Evolutionary conservation across 495 filamentous ascomycete species (phyloP).

Genomic region (Penicilliopsis zonata): DNA sequence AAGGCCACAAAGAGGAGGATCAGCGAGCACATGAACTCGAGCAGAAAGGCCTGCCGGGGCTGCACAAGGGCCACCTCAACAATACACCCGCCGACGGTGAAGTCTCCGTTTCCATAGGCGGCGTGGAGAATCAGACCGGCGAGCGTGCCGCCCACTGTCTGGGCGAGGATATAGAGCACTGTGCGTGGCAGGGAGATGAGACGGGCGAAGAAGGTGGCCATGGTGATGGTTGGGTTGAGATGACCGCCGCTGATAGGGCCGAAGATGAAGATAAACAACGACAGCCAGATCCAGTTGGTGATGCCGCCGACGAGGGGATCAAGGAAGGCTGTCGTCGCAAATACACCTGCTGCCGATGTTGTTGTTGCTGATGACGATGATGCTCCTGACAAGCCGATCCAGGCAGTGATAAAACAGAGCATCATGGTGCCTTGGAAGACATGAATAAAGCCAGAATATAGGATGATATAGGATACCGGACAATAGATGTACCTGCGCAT

Average conservation of each 20-base stretch:
- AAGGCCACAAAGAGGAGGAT: conserved; percentile 28
- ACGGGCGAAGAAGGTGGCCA: conserved; percentile 37
- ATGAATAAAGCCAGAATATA: not conserved
- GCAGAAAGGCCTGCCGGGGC: conserved; percentile 22
- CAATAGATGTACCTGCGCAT: conserved; percentile 15
- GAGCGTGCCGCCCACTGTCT: conserved; percentile 30
- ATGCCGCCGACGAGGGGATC: conserved; percentile 25
- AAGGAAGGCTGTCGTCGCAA: conserved; percentile 8
- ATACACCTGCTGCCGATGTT: conserved; percentile 1
- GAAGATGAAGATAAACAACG: conserved; percentile 39
- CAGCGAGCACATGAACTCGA: conserved; percentile 33
- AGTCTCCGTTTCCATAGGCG: conserved; percentile 13
- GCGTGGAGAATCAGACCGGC: conserved; percentile 28
- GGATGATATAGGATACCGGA: not conserved
- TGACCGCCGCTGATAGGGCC: conserved; percentile 38
- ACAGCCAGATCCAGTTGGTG: conserved; percentile 31
- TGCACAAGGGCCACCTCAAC: conserved; percentile 15
- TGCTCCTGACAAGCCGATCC: too few species aligned
- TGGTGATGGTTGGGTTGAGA: conserved; percentile 39
- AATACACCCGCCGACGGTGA: conserved; percentile 23
- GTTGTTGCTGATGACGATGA: not conserved
- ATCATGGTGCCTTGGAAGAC: not conserved
- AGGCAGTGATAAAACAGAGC: conserved; percentile 1
- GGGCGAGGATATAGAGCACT: conserved; percentile 30
- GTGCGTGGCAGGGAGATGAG: conserved; percentile 35